These are phyloP conservation scores for Cystofilobasidium capitatum DNA, from an alignment of 768 basidiomycete genomes.

Conservation along the genomic window DNA sequence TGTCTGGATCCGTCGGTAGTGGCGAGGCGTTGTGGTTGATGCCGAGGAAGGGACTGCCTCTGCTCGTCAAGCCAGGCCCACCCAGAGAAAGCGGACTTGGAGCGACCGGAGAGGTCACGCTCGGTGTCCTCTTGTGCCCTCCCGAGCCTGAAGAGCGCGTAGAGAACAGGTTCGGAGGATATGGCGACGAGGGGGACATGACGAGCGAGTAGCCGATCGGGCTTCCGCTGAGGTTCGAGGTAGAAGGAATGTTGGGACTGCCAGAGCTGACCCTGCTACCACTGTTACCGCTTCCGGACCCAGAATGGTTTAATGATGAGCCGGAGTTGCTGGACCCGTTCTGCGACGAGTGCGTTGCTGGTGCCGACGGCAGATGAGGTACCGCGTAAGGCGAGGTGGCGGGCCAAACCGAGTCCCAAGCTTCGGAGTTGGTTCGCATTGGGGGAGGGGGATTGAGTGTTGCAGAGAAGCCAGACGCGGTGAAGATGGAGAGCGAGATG, in stretches of 20 bases:
- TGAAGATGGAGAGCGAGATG: slow-evolving; percentile 11
- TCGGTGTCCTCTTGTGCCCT: not conserved
- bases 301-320: too few species aligned
- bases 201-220: not conserved
- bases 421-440: slow-evolving; percentile 14
- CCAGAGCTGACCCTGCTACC: not conserved
- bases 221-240: not conserved
- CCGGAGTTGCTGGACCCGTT: not conserved
- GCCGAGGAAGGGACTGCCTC: not conserved
- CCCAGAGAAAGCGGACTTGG: not conserved
- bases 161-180: not conserved
- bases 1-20: not conserved
- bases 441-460: slow-evolving; percentile 9
- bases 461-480: not conserved
- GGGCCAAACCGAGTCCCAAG: slow-evolving; percentile 28
- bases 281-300: not conserved
- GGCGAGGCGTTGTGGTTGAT: not conserved
- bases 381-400: slow-evolving; percentile 24
- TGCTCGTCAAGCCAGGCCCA: not conserved
- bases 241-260: not conserved
- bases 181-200: not conserved
- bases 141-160: not conserved
- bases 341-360: not conserved
- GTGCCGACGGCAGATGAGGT: slow-evolving; percentile 13
- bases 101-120: not conserved